Base-by-base conservation (phyloP, 2,329 filamentous ascomycete species). In the Aspergillus spinulosporus region DNA sequence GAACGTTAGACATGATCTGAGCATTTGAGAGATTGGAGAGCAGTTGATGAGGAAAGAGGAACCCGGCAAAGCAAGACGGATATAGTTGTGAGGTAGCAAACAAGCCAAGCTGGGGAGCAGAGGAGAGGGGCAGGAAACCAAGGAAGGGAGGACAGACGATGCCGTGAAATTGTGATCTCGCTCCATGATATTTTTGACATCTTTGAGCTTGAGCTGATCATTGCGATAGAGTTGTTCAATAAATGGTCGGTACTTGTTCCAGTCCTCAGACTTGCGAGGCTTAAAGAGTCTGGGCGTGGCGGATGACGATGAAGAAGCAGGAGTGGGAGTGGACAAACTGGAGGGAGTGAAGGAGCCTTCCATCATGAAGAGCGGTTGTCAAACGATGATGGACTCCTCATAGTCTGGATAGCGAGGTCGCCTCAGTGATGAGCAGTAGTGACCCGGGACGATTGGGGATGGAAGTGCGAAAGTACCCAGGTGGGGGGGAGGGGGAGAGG, bases 141-240 rank as follows among this genome's bases (percentile, higher is more conserved):
- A 48, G 53, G 53, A 56, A 39, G 40, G 45, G 46, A 53, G 42
- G 48, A 46, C 48, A 48, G 71, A 73, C 71, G 71, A 72, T 50
- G 71, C 71, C 59, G 66, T 62, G 57, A 73, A 73, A 51, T 67
- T 68, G 63, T 73, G 65, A 46, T 73, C 66, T 21, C 63, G 60
- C 54, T 72, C 70, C 71, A 73, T 73, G 54, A 71, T 71, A 49
- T 62, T 61, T 57, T 71, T 73, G 3, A 73, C 70, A 67, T 73
- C 69, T 37, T 65, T 61, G 28, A 73, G 61, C 54, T 73, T 73
- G 47, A 72, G 50, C 54, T 73, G 70, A 36, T 72, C 60, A 49
- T 68, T 66, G 32, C 68, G 69, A 53, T 73, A 73, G 51, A 73
- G 69, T 39, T 66, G 62, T 49, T 72, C 69, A 56, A 73, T 73